Base-by-base conservation (phyloP, 768 basidiomycete genomes). In the Termitomyces sp. region DNA sequence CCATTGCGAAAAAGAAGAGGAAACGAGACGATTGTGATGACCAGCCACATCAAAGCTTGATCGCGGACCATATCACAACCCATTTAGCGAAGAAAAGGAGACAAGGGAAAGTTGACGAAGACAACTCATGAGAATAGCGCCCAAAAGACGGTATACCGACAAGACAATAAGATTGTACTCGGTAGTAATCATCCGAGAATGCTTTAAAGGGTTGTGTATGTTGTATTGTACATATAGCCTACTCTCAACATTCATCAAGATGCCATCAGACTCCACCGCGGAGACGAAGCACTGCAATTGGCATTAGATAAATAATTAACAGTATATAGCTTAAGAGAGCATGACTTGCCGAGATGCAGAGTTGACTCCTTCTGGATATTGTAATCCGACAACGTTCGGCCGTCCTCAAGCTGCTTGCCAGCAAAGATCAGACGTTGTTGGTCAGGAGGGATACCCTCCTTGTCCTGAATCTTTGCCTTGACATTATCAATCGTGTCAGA, bases 401-500 rank as follows among this genome's bases (percentile, higher is more conserved):
- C 94, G 55, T 97, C 94, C 69, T 96, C 94, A 11, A 95, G 75
- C 66, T 96, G 94, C 77, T 96, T 96, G 46, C 94, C 94, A 45
- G 94, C 94, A 62, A 95, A 96, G 68, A 90, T 93, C 46, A 94
- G 75, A 44, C 93, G 88, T 65, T 95, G 94, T 66, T 94, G 91
- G 62, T 94, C 88, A 3, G 89, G 86, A 38, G 88, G 88, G 31
- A 90, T 91, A 0, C 89, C 89, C 59, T 89, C 89, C 71, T 88
- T 89, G 66, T 91, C 88, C 62, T 89, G 87, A 19, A 90, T 89
- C 75, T 88, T 87, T 3, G 85, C 79, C 70, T 87, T 87, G 23
- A 94, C 91, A 62, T 94, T 92, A 68, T 95, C 93, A 65, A 96
- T 94, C 12, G 93, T 94, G 69, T 94, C 91, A 0, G 88, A 91